Base-by-base conservation (phyloP, 805 yeast species). In the Cyberlindnera meyerae region DNA sequence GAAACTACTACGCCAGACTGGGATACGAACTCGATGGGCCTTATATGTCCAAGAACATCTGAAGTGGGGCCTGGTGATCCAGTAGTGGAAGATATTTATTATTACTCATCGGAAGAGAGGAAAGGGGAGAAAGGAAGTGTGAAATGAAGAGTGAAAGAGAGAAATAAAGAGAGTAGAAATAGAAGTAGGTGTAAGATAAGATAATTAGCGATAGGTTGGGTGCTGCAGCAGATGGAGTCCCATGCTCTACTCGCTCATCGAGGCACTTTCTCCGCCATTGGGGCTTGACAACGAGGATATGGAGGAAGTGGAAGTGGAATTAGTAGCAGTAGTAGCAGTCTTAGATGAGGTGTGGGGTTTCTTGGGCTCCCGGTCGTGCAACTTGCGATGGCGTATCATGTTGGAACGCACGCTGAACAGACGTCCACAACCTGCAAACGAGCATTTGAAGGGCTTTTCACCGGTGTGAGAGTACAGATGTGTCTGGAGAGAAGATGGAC, bases 11-110 rank as follows among this genome's bases (percentile, higher is more conserved):
- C 54, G 90, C 87, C 13, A 82, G 86, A 53, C 69, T 93, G 43
- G 98, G 98, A 4, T 93, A 93, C 62, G 75, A 72, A 46, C 68
- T 93, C 43, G 98, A 93, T 54, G 98, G 98, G 3, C 97, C 97
- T 12, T 93, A 73, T 62, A 93, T 93, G 98, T 89, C 97, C n/a
- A 93, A 83, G 46, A 43, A 36, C 34, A 48, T 63, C 18, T 53
- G 31, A 31, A 27, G 12, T 13, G 8, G 27, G n/a, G n/a, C 14
- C 24, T 8, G 24, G 24, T 21, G 24, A 8, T 21, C 11, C 8
- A 11, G 8, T 8, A 21, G 24, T 21, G 11, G 24, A 8, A 21
- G 11, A 8, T 21, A 21, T 21, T 21, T 21, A 21, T 21, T 21
- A 11, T 21, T 21, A 21, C 11, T 21, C n/a, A n/a, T n/a, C n/a